Base-by-base conservation (phyloP, 345 rosid species). In the Boechera divaricarpa region DNA sequence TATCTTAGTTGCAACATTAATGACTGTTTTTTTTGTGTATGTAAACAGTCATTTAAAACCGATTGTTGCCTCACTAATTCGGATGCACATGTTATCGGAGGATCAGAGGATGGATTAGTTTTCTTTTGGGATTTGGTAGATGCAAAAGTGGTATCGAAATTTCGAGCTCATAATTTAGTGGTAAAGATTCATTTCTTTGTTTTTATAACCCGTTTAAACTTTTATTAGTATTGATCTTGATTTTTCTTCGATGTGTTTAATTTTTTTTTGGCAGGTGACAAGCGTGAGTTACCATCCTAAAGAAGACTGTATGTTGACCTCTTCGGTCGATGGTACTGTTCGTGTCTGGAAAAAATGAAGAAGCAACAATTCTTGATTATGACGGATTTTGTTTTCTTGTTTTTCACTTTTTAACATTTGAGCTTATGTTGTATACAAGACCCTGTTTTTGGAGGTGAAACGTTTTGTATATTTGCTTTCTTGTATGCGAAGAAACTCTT, bases 41-140 rank as follows among this genome's bases (percentile, higher is more conserved):
- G 77, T 11, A 59, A 52, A 63, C 86, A 95, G 98, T 95, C 97
- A 41, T 95, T 72, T 85, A 95, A 95, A 86, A 83, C 89, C 74
- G 97, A 95, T 85, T 91, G 97, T 82, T 95, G 96, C 80, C 96
- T 95, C 49, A 85, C 93, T 63, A 91, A 95, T 71, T 83, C 81
- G 44, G 98, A 95, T 67, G 98, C 94, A 26, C 85, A 95, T 75
- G 89, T 95, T 57, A 81, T 89, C 54, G 89, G 98, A 76, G 99
- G 99, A 57, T 95, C 99, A 70, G 99, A 91, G 83, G 96, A 95
- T 80, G 99, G 99, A 59, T 81, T 86, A 35, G 85, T 93, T 80
- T 92, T 78, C 87, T 92, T 92, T 83, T 95, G 99, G 98, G 99
- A 95, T 84, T 83, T 95, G 76, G 99, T 92, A 0, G 96, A 95